Evolutionary conservation across 2,329 filamentous ascomycete genomes (phyloP).

Genomic region (Botryotinia narcissicola): DNA sequence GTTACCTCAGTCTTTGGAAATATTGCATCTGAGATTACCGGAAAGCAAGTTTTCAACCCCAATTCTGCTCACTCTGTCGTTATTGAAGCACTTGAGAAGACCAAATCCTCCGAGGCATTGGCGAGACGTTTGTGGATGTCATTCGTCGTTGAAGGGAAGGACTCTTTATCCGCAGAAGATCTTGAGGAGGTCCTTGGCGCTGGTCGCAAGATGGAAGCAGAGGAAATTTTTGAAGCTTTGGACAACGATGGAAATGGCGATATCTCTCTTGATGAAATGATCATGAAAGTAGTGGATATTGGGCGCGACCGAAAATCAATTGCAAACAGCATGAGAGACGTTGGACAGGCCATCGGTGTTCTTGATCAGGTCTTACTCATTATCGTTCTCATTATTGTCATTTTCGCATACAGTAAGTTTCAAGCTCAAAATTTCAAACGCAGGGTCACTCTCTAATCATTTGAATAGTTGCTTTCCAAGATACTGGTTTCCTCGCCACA

Average conservation of each 20-base stretch:
- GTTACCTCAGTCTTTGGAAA: conserved; percentile 91
- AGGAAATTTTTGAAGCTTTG: conserved; percentile 77
- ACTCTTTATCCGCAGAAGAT: conserved; percentile 76
- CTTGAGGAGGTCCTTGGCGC: conserved; percentile 82
- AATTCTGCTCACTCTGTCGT: conserved; percentile 89
- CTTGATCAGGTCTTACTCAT: conserved; percentile 83
- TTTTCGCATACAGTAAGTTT: conserved; percentile 75
- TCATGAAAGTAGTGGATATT: conserved; percentile 74
- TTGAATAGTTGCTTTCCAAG: conserved; percentile 73
- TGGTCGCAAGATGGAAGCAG: conserved; percentile 71
- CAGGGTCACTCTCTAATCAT: conserved; percentile 30
- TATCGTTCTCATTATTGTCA: conserved; percentile 73
- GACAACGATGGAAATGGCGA: conserved; percentile 91
- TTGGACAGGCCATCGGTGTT: conserved; percentile 88
- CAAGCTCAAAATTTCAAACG: conserved; percentile 15
- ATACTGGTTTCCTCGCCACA: conserved; percentile 78
- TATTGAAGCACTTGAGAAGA: conserved; percentile 82
- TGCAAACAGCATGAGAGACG: conserved; percentile 91
- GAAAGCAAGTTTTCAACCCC: conserved; percentile 91
- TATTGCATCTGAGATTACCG: conserved; percentile 90
- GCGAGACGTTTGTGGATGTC: conserved; percentile 98
- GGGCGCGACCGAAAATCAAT: conserved; percentile 86
- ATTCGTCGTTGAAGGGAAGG: conserved; percentile 86
- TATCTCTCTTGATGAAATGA: conserved; percentile 89
- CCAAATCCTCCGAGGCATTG: conserved; percentile 80